Conservation (phyloP, 2,329 filamentous ascomycete genomes). For the Sporothrix inflata region DNA sequence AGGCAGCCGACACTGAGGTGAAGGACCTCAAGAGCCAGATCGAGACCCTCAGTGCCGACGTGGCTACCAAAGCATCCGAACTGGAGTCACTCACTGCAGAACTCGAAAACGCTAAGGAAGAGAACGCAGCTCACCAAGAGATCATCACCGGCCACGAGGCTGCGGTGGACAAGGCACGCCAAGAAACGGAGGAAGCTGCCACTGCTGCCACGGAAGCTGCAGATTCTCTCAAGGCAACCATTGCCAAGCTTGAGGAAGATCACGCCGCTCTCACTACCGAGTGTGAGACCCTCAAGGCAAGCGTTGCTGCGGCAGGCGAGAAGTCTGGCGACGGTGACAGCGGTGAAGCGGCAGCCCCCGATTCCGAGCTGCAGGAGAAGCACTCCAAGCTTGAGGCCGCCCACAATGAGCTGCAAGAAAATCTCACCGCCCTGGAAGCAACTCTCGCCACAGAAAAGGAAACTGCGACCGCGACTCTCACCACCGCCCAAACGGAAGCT, state of each 20-base stretch:
- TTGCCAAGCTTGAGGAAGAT: constrained; percentile 20
- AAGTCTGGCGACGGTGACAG: background rate
- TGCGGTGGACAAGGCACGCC: constrained; percentile 7
- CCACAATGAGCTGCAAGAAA: constrained; percentile 8
- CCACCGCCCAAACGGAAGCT: background rate
- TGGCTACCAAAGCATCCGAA: background rate
- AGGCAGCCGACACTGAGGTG: background rate
- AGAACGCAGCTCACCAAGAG: constrained; percentile 7
- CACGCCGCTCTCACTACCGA: constrained; percentile 19
- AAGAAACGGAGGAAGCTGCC: background rate
- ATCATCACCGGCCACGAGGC: constrained; percentile 1
- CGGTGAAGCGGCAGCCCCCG: background rate
- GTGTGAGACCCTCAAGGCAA: constrained; percentile 13
- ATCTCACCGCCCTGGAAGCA: background rate
- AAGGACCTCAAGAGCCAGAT: background rate
- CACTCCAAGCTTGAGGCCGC: constrained; percentile 22
- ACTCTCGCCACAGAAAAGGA: background rate
- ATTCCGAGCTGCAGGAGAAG: constrained; percentile 17
- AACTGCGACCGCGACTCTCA: background rate
- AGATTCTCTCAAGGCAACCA: background rate
- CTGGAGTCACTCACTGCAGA: background rate
- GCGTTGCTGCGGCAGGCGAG: background rate
- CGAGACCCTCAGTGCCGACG: constrained; percentile 7
- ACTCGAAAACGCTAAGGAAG: constrained; percentile 7
- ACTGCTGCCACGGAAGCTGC: background rate